Evolutionary conservation across 148 eudicot genomes (phyloP).

Genomic region (Camellia japonica): DNA sequence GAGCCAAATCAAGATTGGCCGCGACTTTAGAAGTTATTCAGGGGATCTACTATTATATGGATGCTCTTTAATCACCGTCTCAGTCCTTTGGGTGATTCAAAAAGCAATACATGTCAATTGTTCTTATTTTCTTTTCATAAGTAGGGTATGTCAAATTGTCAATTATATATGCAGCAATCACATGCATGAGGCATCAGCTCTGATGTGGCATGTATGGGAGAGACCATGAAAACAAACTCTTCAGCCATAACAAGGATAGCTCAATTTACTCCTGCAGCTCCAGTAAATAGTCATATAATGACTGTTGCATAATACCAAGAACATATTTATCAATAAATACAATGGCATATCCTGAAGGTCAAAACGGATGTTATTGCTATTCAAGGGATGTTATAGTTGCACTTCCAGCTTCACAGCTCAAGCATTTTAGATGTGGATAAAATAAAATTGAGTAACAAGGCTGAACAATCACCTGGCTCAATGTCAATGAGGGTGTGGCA

Average conservation of each 20-base stretch:
- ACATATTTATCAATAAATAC: neutral
- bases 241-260: too few relatives aligned
- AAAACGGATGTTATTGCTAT: neutral
- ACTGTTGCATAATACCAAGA: neutral
- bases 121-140: neutral
- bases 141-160: neutral
- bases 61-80: neutral
- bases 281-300: neutral
- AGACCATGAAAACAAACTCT: too few relatives aligned
- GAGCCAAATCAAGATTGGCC: neutral
- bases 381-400: neutral
- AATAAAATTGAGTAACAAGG: neutral
- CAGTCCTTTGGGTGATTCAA: neutral
- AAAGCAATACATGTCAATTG: neutral
- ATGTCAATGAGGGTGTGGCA: constrained; percentile 27
- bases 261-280: neutral
- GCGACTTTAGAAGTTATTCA: neutral
- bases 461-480: constrained; percentile 56
- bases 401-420: neutral
- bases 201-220: too few relatives aligned
- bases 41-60: neutral
- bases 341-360: neutral
- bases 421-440: neutral
- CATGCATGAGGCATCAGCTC: too few relatives aligned
- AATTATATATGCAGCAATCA: neutral